Percentiles rank a stretch among this genome's conserved stretches.
Conservation (phyloP, 2,329 filamentous ascomycete genomes). For the Elsinoe batatas region DNA sequence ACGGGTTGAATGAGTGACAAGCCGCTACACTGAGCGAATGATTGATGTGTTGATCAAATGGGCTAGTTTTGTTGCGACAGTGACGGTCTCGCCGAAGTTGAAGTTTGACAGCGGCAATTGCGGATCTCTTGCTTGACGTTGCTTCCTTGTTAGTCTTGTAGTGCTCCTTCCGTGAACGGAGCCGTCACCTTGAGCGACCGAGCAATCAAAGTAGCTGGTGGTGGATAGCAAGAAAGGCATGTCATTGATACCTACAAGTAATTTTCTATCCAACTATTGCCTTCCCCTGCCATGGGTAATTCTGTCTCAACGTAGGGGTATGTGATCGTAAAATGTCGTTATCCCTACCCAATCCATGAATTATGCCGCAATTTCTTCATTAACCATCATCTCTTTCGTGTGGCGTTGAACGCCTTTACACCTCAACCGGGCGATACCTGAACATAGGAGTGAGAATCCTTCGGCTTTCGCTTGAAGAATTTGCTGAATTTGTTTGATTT, state of each 20-base stretch:
- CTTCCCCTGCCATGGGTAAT: not conserved
- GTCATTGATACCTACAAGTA: constrained; percentile 1
- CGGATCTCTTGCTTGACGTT: not conserved
- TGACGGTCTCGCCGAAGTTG: not conserved
- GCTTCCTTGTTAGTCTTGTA: not conserved
- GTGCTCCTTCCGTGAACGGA: not conserved
- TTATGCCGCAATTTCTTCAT: not conserved
- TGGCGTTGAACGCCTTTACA: not conserved
- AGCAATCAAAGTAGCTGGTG: not conserved
- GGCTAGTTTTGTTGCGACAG: not conserved
- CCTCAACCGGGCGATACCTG: constrained; percentile 5
- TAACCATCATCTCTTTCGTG: not conserved
- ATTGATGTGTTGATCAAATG: not conserved
- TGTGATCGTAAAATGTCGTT: constrained; percentile 3
- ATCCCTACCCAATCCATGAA: not conserved
- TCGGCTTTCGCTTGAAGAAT: constrained; percentile 10
- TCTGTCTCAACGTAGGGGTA: not conserved
- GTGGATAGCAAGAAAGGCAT: not conserved
- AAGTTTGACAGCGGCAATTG: not conserved
- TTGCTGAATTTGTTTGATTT: constrained; percentile 7
- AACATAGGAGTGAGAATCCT: constrained; percentile 7
- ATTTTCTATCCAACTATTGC: not conserved
- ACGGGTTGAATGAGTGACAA: not conserved
- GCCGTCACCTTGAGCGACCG: too few species aligned
- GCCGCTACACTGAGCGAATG: not conserved